These are phyloP conservation scores for Chlorokybus atmophyticus DNA, from an alignment of 139 green algal genomes.

Conservation along the genomic window DNA sequence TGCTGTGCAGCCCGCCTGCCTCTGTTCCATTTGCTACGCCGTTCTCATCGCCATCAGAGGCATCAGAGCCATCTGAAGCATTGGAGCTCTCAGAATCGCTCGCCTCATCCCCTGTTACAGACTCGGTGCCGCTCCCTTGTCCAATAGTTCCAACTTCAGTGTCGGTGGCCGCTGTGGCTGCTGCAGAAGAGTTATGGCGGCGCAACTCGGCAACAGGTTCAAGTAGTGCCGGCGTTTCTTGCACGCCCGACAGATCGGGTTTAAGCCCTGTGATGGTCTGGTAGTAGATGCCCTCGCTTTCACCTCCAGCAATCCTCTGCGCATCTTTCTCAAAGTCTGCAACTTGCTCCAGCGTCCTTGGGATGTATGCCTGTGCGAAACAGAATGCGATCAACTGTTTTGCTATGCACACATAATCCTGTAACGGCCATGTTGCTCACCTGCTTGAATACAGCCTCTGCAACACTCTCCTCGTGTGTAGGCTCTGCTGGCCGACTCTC, in stretches of 20 bases:
- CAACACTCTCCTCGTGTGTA: conserved; percentile 10
- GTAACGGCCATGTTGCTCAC: no score
- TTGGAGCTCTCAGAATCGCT: background rate
- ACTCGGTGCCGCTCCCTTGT: conserved; percentile 9
- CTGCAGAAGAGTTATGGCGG: background rate
- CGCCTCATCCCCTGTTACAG: background rate
- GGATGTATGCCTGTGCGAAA: conserved; percentile 85
- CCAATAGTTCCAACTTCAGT: conserved; percentile 4
- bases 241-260: conserved; percentile 60
- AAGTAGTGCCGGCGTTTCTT: conserved; percentile 23
- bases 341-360: conserved; percentile 75
- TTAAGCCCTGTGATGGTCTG: conserved; percentile 61
- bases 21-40: background rate
- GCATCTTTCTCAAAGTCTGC: conserved; percentile 71
- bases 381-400: no score
- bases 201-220: no score
- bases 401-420: no score
- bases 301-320: conserved; percentile 41
- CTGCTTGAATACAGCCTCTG: conserved; percentile 18
- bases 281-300: conserved; percentile 88
- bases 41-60: background rate
- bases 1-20: background rate
- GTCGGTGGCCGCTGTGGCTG: conserved; percentile 3
- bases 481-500: conserved; percentile 11
- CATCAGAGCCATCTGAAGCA: background rate